Base-by-base conservation (phyloP, 495 filamentous ascomycete species). In the Articulospora tetracladia region DNA sequence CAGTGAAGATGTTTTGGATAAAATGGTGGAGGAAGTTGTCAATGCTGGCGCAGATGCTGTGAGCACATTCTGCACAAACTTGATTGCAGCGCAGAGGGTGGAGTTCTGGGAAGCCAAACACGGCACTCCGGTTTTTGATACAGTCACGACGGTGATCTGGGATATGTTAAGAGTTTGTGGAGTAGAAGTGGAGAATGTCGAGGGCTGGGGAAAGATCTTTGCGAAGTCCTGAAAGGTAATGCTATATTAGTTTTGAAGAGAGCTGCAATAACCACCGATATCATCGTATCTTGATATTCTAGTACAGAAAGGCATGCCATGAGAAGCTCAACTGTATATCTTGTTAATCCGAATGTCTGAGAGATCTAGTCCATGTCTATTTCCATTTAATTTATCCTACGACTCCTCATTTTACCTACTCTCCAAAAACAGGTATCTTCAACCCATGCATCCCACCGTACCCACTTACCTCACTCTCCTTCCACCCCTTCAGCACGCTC, bases 391-490 rank as follows among this genome's bases (percentile, higher is more conserved):
- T n/a, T n/a, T n/a, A n/a, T n/a, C n/a, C n/a, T n/a, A n/a, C n/a
- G n/a, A n/a, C n/a, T n/a, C 26, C 51, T 53, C n/a, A 53, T 11
- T 22, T 53, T n/a, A 4, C 19, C 28, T 56, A 41, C 26, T 61
- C 28, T 10, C 64, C 57, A 57, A 62, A 65, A 6, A 65, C 66
- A 11, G 76, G 76, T 1, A 74, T 60, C 20, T 47, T 73, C 74
- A 92, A 78, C 1, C 88, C 89, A 68, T 93, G 90, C 66, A 81
- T 71, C 0, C 89, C 89, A 24, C 66, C 75, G 63, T 93, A 94
- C 15, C 70, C 71, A 1, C 85, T 79, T 10, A 72, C 61, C 53
- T 82, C 71, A 0, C 86, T 80, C 44, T 78, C 70, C 60, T 74
- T 81, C 90, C 88, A 92, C 0, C 76, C 83, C 4, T 76, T 65